Conservation (phyloP, 345 rosid genomes). For the Rhodamnia rubescens region DNA sequence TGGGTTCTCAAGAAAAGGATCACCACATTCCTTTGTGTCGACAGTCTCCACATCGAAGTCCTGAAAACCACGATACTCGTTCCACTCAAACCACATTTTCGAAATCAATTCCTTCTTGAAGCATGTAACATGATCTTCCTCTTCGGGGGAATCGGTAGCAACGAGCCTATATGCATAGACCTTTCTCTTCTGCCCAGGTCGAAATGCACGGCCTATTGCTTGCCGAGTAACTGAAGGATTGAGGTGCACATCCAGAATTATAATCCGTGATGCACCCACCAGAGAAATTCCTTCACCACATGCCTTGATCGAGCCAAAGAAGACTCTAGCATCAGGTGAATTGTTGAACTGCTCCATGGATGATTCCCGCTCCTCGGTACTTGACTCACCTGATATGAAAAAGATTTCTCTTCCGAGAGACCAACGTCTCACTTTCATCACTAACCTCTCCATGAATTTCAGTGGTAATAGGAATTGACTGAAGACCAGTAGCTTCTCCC, state of each 20-base stretch:
- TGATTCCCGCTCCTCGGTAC: conserved; percentile 53
- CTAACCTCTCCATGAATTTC: conserved; percentile 56
- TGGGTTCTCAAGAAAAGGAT: conserved; percentile 53
- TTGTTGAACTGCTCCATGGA: conserved; percentile 77
- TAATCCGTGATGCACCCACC: conserved; percentile 78
- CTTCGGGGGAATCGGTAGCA: conserved; percentile 74
- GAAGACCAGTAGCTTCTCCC: conserved; percentile 70
- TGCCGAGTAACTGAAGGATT: conserved; percentile 99
- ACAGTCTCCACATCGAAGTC: conserved; percentile 39
- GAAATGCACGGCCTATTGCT: conserved; percentile 79
- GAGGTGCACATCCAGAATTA: conserved; percentile 76
- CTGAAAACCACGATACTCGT: conserved; percentile 39
- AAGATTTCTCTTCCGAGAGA: conserved; percentile 48
- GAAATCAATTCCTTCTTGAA: conserved; percentile 69
- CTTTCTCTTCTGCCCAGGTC: conserved; percentile 79
- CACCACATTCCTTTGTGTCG: conserved; percentile 43
- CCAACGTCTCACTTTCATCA: conserved; percentile 50
- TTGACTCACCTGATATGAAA: conserved; percentile 64
- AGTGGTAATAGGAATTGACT: conserved; percentile 73
- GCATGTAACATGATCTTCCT: conserved; percentile 53
- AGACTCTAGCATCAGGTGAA: conserved; percentile 59
- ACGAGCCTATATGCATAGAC: conserved; percentile 63
- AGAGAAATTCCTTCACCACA: conserved; percentile 96
- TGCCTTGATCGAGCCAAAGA: conserved; percentile 86
- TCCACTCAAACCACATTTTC: conserved; percentile 96